These are phyloP conservation scores for Aspergillus oerlinghausenensis DNA, from an alignment of 2,329 filamentous ascomycete species.

Conservation along the genomic window DNA sequence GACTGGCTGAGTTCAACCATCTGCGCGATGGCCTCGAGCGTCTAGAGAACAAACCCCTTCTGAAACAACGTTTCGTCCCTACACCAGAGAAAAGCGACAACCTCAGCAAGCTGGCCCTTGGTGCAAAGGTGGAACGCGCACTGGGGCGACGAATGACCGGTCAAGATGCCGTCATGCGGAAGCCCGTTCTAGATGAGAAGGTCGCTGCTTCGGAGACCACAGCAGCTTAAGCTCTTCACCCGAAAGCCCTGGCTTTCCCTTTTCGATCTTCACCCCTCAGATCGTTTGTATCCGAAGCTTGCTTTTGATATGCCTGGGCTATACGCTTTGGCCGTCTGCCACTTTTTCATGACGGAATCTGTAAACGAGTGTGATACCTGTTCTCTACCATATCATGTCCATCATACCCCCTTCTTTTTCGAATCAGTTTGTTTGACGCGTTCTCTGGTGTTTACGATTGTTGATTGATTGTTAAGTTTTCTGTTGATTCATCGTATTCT, in stretches of 20 bases:
- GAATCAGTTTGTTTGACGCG: constrained; percentile 6
- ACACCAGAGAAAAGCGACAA: constrained; percentile 75
- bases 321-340: not conserved
- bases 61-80: constrained; percentile 74
- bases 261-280: not conserved
- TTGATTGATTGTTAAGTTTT: not conserved
- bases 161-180: constrained; percentile 79
- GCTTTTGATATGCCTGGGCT: constrained; percentile 12
- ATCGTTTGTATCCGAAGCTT: constrained; percentile 9
- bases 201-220: constrained; percentile 16
- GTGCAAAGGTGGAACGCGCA: constrained; percentile 85
- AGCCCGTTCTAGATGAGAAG: constrained; percentile 47
- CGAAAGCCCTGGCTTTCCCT: not conserved
- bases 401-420: constrained; percentile 15
- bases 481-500: not conserved
- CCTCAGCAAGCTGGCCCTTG: constrained; percentile 79
- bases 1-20: constrained; percentile 63
- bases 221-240: constrained; percentile 11
- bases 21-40: constrained; percentile 78
- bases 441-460: constrained; percentile 5
- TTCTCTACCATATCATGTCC: constrained; percentile 12
- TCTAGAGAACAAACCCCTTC: constrained; percentile 82
- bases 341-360: constrained; percentile 7
- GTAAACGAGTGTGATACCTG: constrained; percentile 16
- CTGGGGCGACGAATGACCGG: constrained; percentile 79